These are phyloP conservation scores for Platanthera guangdongensis DNA, from an alignment of 106 monocot species.

Conservation along the genomic window DNA sequence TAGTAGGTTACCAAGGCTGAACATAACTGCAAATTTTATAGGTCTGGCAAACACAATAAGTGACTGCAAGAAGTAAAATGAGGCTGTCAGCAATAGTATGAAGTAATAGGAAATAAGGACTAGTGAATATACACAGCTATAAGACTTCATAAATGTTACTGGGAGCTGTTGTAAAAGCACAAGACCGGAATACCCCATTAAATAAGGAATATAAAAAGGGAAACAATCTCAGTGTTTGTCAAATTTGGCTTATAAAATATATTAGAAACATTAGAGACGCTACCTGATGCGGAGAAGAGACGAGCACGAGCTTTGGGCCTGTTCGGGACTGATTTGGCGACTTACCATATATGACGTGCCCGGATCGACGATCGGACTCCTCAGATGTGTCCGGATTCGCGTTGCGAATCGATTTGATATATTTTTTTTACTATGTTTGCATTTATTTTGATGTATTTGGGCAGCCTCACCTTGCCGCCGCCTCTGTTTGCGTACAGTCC, in stretches of 20 bases:
- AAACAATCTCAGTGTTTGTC: background rate
- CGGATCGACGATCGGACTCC: no score
- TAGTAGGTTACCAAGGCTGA: constrained; percentile 84
- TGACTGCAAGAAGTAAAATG: constrained; percentile 44
- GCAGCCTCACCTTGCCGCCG: no score
- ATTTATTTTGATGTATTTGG: no score
- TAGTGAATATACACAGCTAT: background rate
- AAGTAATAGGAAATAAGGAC: background rate
- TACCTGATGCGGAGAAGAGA: no score
- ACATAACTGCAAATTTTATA: constrained; percentile 86
- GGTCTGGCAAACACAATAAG: constrained; percentile 65
- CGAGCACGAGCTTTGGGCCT: no score
- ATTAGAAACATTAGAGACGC: background rate
- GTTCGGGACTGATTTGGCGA: no score
- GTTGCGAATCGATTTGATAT: no score
- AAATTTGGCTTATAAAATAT: background rate
- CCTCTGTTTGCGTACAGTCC: no score
- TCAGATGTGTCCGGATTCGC: no score
- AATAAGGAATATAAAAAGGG: background rate
- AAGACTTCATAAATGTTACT: background rate
- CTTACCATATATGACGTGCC: no score
- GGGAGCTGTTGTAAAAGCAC: background rate
- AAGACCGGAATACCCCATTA: background rate
- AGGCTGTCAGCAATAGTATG: background rate
- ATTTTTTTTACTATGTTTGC: no score